A percentile compares a stretch with the other conserved stretches of the same genome.
phyloP scores from a whole-genome alignment of 2,329 filamentous ascomycete species.

The Whalleya microplaca region DNA sequence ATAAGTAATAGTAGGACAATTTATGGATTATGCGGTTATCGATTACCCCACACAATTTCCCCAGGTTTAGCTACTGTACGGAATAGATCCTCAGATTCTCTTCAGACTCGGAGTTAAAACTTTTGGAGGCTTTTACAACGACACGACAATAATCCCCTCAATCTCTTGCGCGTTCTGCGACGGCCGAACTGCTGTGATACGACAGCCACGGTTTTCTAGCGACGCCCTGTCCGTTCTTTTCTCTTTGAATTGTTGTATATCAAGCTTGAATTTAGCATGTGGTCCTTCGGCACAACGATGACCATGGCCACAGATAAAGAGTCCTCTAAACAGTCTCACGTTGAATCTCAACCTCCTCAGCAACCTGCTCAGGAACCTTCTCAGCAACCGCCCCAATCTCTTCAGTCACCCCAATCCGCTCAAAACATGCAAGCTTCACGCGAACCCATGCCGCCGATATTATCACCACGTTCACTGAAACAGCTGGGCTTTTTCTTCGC shows the following conservation, averaged over 20 bases:
- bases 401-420: constrained; percentile 9
- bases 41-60: constrained; percentile 9
- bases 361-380: constrained; percentile 2
- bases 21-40: constrained; percentile 6
- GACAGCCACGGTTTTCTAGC: neutral
- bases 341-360: constrained; percentile 3
- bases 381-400: constrained; percentile 8
- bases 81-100: too few relatives aligned
- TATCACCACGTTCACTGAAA: constrained; percentile 55
- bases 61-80: constrained; percentile 6
- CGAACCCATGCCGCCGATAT: constrained; percentile 30
- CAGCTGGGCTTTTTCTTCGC: constrained; percentile 74
- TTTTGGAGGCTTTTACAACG: neutral
- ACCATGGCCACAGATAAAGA: constrained; percentile 38
- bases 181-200: neutral
- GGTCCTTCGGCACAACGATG: constrained; percentile 42
- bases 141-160: neutral
- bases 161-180: neutral
- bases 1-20: too few relatives aligned
- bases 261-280: constrained; percentile 31
- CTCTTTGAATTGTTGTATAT: neutral
- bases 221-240: neutral
- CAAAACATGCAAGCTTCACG: constrained; percentile 14
- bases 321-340: constrained; percentile 7
- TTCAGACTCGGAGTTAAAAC: neutral